Evolutionary conservation across 768 basidiomycete species (phyloP).

Genomic region (Termitomyces sp.): DNA sequence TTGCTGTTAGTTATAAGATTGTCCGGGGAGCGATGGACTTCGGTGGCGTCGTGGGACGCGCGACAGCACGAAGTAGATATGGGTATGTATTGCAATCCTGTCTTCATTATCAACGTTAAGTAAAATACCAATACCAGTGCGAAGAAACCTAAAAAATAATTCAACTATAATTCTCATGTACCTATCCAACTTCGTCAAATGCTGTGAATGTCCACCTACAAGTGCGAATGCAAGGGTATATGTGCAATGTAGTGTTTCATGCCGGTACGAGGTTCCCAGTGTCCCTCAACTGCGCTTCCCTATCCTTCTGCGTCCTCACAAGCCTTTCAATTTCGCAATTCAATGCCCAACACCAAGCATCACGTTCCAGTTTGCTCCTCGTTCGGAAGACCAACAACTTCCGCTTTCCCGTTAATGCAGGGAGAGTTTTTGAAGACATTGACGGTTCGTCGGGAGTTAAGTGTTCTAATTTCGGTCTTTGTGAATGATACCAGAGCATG

Average conservation of each 20-base stretch:
- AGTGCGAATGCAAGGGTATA: conserved; percentile 10
- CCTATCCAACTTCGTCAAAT: not conserved
- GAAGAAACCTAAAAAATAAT: conserved; percentile 85
- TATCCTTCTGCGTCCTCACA: conserved; percentile 52
- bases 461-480: conserved; percentile 21
- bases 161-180: conserved; percentile 1
- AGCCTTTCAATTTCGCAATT: conserved; percentile 87
- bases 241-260: conserved; percentile 10
- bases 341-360: conserved; percentile 94
- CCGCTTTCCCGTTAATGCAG: conserved; percentile 50
- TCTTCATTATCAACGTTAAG: conserved; percentile 9
- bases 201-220: not conserved
- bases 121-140: conserved; percentile 33
- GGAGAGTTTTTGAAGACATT: conserved; percentile 32
- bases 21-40: conserved; percentile 92
- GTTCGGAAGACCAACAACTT: conserved; percentile 67
- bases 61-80: conserved; percentile 84
- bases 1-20: conserved; percentile 76
- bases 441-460: conserved; percentile 14
- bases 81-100: conserved; percentile 48
- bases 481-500: conserved; percentile 66
- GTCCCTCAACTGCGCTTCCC: conserved; percentile 66
- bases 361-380: conserved; percentile 83
- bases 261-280: conserved; percentile 52
- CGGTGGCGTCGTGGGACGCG: conserved; percentile 82